Evolutionary conservation across 441 rosid genomes (phyloP).

Genomic region (Jatropha podagrica): DNA sequence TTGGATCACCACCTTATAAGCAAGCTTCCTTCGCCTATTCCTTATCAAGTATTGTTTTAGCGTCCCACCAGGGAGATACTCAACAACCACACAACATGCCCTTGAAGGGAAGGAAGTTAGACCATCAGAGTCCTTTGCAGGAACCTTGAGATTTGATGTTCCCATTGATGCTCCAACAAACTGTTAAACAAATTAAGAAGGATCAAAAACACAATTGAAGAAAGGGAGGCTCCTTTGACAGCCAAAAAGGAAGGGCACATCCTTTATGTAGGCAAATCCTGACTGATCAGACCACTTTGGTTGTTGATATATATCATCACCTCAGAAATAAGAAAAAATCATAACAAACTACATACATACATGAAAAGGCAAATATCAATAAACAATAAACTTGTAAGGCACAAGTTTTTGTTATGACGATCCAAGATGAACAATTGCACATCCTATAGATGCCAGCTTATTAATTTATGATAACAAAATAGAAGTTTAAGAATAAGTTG

Average conservation of each 20-base stretch:
- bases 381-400: background rate
- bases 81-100: conserved; percentile 89
- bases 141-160: conserved; percentile 72
- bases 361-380: background rate
- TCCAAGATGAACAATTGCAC: conserved; percentile 2
- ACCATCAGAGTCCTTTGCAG: conserved; percentile 41
- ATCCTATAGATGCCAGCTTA: conserved; percentile 1
- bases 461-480: conserved; percentile 6
- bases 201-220: background rate
- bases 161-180: conserved; percentile 91
- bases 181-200: conserved; percentile 28
- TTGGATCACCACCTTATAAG: conserved; percentile 66
- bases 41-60: conserved; percentile 65
- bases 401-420: conserved; percentile 4
- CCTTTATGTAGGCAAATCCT: background rate
- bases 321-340: background rate
- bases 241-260: background rate
- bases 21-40: conserved; percentile 69
- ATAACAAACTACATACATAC: background rate
- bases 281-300: background rate
- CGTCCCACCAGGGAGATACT: conserved; percentile 78
- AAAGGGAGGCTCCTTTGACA: background rate
- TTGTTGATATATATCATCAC: background rate
- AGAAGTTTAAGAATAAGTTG: conserved; percentile 17
- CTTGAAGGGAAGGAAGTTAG: conserved; percentile 49